Conservation (phyloP, 78 protist genomes). For the Dictyostelium brefeldianum region DNA sequence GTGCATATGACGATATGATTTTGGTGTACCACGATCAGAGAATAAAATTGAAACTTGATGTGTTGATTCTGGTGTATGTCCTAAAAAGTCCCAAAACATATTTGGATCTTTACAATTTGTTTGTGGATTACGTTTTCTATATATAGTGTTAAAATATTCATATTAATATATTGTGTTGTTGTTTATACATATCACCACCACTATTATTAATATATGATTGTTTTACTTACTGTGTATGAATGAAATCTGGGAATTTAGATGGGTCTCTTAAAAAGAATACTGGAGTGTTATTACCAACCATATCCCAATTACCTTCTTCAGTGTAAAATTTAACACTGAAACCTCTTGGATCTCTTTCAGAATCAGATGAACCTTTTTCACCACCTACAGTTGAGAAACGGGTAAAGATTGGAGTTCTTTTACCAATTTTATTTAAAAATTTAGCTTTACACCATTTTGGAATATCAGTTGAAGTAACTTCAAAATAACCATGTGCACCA, state of each 20-base stretch:
- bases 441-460: conserved; percentile 78
- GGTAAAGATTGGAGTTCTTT: conserved; percentile 82
- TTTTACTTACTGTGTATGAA: conserved; percentile 86
- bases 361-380: conserved; percentile 89
- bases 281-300: conserved; percentile 91
- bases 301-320: conserved; percentile 91
- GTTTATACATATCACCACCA: background rate
- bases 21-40: conserved; percentile 89
- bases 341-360: conserved; percentile 93
- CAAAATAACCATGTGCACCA: conserved; percentile 91
- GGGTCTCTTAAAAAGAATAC: conserved; percentile 92
- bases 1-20: conserved; percentile 86
- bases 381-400: conserved; percentile 95
- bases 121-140: conserved; percentile 88
- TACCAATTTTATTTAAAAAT: conserved; percentile 74
- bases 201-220: background rate
- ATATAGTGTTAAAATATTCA: background rate
- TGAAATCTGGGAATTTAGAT: conserved; percentile 85
- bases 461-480: conserved; percentile 62
- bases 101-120: conserved; percentile 82
- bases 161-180: background rate
- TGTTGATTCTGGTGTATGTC: conserved; percentile 89
- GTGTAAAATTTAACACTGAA: conserved; percentile 94
- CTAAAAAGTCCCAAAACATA: conserved; percentile 88
- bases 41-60: conserved; percentile 88